Evolutionary conservation across 2,329 filamentous ascomycete species (phyloP).

Genomic region (Scedosporium aurantiacum): DNA sequence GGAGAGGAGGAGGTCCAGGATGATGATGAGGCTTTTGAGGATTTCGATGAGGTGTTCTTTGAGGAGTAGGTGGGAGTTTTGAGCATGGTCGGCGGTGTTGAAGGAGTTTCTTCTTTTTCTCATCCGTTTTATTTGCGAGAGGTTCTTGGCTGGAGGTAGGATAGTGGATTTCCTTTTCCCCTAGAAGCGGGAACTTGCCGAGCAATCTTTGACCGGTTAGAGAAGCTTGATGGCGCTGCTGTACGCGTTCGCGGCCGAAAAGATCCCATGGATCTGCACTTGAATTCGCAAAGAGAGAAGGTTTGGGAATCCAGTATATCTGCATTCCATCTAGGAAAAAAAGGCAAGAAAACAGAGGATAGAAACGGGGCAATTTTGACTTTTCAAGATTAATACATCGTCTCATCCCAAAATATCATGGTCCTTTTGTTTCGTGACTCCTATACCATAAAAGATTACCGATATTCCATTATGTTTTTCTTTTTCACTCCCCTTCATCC

Average conservation of each 20-base stretch:
- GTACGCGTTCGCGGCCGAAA: too few relatives aligned
- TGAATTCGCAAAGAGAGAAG: background rate
- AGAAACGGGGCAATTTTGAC: constrained; percentile 4
- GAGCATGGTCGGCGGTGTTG: background rate
- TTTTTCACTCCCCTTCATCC: background rate
- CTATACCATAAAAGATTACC: background rate
- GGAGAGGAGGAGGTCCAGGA: background rate
- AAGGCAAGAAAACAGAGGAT: constrained; percentile 2
- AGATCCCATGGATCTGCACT: too few relatives aligned
- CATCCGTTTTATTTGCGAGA: too few relatives aligned
- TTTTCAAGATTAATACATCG: constrained; percentile 1
- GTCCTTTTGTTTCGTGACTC: background rate
- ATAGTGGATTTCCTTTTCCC: too few relatives aligned
- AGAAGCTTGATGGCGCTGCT: too few relatives aligned
- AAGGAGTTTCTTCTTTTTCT: too few relatives aligned
- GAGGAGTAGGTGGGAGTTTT: background rate
- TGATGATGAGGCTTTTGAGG: background rate
- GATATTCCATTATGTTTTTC: background rate
- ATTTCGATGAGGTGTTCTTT: background rate
- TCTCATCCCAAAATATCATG: background rate
- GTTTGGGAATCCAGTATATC: background rate
- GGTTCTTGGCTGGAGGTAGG: too few relatives aligned
- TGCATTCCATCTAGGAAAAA: constrained; percentile 1
- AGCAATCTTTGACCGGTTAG: too few relatives aligned
- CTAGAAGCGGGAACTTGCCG: too few relatives aligned